phyloP scores from a whole-genome alignment of 306 rosid species.

The Cucurbita maxima region DNA sequence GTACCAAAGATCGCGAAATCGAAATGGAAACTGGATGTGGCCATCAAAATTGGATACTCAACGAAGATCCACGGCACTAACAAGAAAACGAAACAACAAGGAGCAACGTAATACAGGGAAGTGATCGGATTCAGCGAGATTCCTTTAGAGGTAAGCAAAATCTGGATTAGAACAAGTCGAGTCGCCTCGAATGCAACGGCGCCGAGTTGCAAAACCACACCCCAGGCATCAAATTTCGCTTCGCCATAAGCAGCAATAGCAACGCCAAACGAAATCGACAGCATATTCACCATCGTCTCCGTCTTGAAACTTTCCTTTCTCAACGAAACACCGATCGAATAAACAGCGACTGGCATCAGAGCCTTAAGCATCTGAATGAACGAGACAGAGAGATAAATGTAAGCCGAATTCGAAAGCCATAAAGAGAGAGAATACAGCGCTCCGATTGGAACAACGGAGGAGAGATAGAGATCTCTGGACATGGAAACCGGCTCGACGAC shows the following conservation, averaged over 20 bases:
- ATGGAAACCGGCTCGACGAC: conserved; percentile 64
- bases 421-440: conserved; percentile 69
- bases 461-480: conserved; percentile 54
- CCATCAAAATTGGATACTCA: conserved; percentile 49
- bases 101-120: conserved; percentile 63
- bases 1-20: conserved; percentile 57
- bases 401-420: conserved; percentile 88
- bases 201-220: conserved; percentile 55
- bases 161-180: conserved; percentile 71
- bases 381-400: conserved; percentile 80
- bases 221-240: conserved; percentile 66
- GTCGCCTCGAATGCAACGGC: conserved; percentile 88
- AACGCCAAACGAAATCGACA: conserved; percentile 73
- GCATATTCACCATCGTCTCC: conserved; percentile 69
- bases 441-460: conserved; percentile 82
- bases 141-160: conserved; percentile 69
- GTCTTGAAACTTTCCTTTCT: conserved; percentile 43
- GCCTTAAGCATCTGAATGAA: conserved; percentile 91
- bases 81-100: conserved; percentile 56
- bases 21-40: conserved; percentile 42
- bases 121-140: conserved; percentile 76
- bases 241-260: conserved; percentile 83
- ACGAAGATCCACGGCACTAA: conserved; percentile 61
- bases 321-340: conserved; percentile 57
- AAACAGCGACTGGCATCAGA: conserved; percentile 90